Evolutionary conservation across 2,329 filamentous ascomycete genomes (phyloP), one percentile per base, ranked within the genome.

Genomic region (Orbilia oligospora): DNA sequence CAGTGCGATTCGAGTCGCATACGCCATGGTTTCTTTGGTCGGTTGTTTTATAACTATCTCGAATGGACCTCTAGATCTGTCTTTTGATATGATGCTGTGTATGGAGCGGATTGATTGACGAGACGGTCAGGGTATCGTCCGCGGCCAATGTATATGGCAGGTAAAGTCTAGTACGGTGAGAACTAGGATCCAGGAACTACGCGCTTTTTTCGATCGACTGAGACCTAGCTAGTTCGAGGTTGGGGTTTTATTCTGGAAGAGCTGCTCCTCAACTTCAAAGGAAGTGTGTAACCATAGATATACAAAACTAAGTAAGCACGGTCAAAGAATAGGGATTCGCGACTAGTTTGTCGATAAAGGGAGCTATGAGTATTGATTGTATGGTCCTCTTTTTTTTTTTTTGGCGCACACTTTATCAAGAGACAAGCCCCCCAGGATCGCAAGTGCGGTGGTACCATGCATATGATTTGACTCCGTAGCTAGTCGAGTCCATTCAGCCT

Each of bases 401-500:
- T 63, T 61, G 30, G 49, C 9, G 18, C 65, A 12, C 36, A 56
- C 46, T 46, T 46, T 63, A 64, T 72, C 64, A 12, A 49, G 56
- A 72, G 12, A 41, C 1, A 14, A 49, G 20, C n/a, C 18, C 18
- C 6, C 18, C 18, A 51, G 75, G 64, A 78, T 78, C 68, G 75
- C 71, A 68, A 63, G 64, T 67, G 71, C 58, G 55, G 53, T 61
- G 20, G 24, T 30, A 27, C 46, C 14, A 44, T 61, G 56, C 56
- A 61, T 61, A 22, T 61, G 18, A 61, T 75, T 64, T 69, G 33
- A 20, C 41, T 18, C 38, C 16, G 18, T 36, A 36, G 33, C 27
- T 30, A 30, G 27, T 36, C 33, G 10, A 58, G 33, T 24, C 53
- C 63, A 64, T 70, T 78, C 75, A 78, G 75, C 75, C 75, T 78